phyloP scores from a whole-genome alignment of 169 alveolate genomes.

The Theileria equi region DNA sequence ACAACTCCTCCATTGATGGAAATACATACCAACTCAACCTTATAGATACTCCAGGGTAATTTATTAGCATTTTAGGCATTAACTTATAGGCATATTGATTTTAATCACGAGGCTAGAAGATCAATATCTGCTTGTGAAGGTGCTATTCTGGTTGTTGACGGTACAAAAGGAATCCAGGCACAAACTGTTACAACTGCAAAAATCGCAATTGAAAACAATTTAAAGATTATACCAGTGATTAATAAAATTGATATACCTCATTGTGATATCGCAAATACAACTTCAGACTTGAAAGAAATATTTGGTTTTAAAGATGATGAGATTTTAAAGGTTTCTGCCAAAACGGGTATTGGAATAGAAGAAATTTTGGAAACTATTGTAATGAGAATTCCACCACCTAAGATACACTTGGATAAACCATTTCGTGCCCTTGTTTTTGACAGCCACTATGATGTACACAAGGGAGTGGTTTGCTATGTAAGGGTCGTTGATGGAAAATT shows the following conservation, averaged over 20 bases:
- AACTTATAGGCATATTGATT: conserved; percentile 84
- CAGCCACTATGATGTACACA: conserved; percentile 83
- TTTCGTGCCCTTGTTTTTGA: conserved; percentile 88
- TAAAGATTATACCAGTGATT: conserved; percentile 89
- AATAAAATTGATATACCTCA: conserved; percentile 87
- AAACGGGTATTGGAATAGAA: conserved; percentile 81
- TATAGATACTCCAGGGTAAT: conserved; percentile 94
- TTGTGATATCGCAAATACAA: conserved; percentile 67
- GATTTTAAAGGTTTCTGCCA: conserved; percentile 85
- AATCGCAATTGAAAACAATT: conserved; percentile 80
- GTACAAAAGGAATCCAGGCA: conserved; percentile 90
- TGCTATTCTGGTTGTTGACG: conserved; percentile 89
- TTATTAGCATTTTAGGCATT: background rate
- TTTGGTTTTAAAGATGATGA: conserved; percentile 75
- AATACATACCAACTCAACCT: conserved; percentile 87
- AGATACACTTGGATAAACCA: conserved; percentile 63
- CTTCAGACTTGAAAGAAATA: conserved; percentile 50
- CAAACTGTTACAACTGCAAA: conserved; percentile 88
- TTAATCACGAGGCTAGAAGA: conserved; percentile 91
- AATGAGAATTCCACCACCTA: conserved; percentile 82
- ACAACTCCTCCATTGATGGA: conserved; percentile 66
- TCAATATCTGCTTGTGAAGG: conserved; percentile 92
- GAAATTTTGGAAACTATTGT: conserved; percentile 79
- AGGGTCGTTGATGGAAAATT: conserved; percentile 68
- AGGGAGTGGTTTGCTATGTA: conserved; percentile 87